Percentiles rank a stretch among this genome's conserved stretches.
phyloP scores from a whole-genome alignment of 495 filamentous ascomycete genomes.

The Annulohypoxylon bovei region DNA sequence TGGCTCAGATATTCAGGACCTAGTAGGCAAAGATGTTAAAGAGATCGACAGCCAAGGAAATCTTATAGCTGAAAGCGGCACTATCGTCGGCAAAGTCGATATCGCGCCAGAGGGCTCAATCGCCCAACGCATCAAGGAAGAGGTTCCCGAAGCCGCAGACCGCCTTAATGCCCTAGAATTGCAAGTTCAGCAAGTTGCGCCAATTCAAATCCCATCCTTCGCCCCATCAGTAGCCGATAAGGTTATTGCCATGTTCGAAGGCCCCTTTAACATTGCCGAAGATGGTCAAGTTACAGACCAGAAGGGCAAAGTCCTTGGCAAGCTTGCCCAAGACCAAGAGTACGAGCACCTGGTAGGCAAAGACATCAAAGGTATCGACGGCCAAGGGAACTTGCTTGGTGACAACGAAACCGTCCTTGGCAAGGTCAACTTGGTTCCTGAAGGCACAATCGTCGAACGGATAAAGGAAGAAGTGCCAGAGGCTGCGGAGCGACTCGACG shows the following conservation, averaged over 20 bases:
- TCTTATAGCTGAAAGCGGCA: conserved; percentile 80
- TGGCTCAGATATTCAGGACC: conserved; percentile 73
- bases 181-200: conserved; percentile 66
- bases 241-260: conserved; percentile 41
- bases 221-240: conserved; percentile 39
- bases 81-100: conserved; percentile 79
- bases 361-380: conserved; percentile 75
- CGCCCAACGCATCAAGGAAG: conserved; percentile 65
- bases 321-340: conserved; percentile 71
- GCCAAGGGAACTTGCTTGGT: conserved; percentile 75
- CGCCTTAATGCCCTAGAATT: conserved; percentile 57
- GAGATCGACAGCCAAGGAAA: conserved; percentile 88
- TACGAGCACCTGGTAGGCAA: conserved; percentile 71
- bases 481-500: conserved; percentile 49
- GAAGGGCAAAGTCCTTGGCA: conserved; percentile 73
- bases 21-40: conserved; percentile 75
- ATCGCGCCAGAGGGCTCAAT: conserved; percentile 76
- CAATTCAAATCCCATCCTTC: conserved; percentile 36
- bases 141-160: conserved; percentile 57
- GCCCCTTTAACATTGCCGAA: conserved; percentile 59
- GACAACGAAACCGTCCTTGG: conserved; percentile 75
- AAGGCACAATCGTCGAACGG: conserved; percentile 36
- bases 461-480: conserved; percentile 63
- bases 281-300: conserved; percentile 73
- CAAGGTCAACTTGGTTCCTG: conserved; percentile 66